These are phyloP conservation scores for Miamiensis avidus DNA, from an alignment of 169 alveolate genomes.

Conservation along the genomic window DNA sequence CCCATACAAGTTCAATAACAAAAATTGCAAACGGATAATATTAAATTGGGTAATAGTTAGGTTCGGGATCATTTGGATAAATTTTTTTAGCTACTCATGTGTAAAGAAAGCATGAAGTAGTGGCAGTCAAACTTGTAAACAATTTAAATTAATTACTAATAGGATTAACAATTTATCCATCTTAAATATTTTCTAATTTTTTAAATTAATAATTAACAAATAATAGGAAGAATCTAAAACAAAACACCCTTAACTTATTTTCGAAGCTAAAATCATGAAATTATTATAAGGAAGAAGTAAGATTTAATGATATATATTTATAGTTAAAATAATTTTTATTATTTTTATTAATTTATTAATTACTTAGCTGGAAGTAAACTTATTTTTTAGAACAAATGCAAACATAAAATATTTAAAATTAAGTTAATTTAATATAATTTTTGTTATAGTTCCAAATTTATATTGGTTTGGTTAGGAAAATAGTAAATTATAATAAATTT, in stretches of 20 bases:
- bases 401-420: neutral
- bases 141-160: neutral
- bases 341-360: neutral
- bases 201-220: no score
- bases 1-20: neutral
- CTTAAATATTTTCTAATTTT: neutral
- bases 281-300: conserved; percentile 28
- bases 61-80: neutral
- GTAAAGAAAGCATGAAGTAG: neutral
- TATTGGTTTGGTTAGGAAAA: conserved; percentile 37
- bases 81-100: neutral
- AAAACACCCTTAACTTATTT: conserved; percentile 60
- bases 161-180: neutral
- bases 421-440: neutral
- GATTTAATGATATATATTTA: neutral
- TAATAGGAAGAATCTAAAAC: conserved; percentile 49
- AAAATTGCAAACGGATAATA: neutral
- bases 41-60: neutral
- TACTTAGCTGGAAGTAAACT: neutral
- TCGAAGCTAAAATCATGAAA: conserved; percentile 48
- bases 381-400: neutral
- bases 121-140: neutral
- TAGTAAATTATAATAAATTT: conserved; percentile 34
- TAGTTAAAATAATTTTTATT: neutral
- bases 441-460: neutral